Base-by-base conservation (phyloP, 768 basidiomycete species). In the Termitomyces sp. region DNA sequence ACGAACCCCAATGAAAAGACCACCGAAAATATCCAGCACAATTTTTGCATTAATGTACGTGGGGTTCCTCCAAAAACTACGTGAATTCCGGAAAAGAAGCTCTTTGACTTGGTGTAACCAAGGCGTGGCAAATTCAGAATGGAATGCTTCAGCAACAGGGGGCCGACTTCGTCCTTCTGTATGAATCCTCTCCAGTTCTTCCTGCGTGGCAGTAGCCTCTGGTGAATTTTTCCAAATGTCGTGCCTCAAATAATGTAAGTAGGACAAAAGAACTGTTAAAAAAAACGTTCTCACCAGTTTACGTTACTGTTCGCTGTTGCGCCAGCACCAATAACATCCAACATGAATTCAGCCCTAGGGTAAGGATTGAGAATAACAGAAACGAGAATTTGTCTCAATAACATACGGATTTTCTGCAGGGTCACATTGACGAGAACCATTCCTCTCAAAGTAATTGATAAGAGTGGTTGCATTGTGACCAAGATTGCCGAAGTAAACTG, bases 311-410 rank as follows among this genome's bases (percentile, higher is more conserved):
- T 72, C 0, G 85, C 82, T 2, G 85, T 83, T 3, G 84, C 83
- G 7, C 89, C 88, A 18, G 89, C 88, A 7, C 89, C 89, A 55
- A 90, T 88, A 12, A 84, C 85, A 52, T 87, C 84, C 24, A 91
- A 77, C 74, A 86, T 84, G 58, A 77, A 85, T 58, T 85, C 84
- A 15, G 84, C 83, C 6, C 84, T 84, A 47, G 0, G 24, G 48
- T 18, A 53, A 48, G 50, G 64, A 64, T 61, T 66, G 55, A 30
- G 62, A 30, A 41, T 36, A 4, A 6, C 15, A 22, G n/a, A 11
- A 3, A 20, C 31, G n/a, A 42, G 6, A 4, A 33, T 12, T 13
- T 9, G 16, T 44, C 6, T 6, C 33, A 39, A 30, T 2, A 6
- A 64, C 78, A 61, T 64, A 88, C 87, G 93, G 91, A 67, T 95